phyloP scores from a whole-genome alignment of 176 grass and related monocot genomes.

The Typha latifolia region DNA sequence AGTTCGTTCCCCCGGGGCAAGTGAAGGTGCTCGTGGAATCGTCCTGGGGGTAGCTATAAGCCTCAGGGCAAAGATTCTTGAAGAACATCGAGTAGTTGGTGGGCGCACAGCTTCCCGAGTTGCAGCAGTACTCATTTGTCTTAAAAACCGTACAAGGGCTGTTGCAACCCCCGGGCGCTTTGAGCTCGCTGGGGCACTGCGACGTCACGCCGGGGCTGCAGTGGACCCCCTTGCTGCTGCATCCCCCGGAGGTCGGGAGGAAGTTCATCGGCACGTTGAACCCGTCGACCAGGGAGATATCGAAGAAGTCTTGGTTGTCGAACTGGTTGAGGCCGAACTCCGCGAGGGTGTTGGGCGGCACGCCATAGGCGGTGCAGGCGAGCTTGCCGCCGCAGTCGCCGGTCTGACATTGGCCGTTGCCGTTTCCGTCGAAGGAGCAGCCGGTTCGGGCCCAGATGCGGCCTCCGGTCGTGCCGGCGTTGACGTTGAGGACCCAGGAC shows the following conservation, averaged over 20 bases:
- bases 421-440: conserved; percentile 39
- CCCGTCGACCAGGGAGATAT: conserved; percentile 5
- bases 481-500: conserved; percentile 23
- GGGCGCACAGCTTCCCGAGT: conserved; percentile 10
- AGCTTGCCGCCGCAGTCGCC: conserved; percentile 42
- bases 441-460: conserved; percentile 56
- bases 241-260: background rate
- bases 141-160: conserved; percentile 33
- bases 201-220: conserved; percentile 17
- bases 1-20: conserved; percentile 34
- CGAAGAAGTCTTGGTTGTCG: background rate
- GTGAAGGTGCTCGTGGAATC: conserved; percentile 17
- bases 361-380: conserved; percentile 14
- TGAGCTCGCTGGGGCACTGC: conserved; percentile 27
- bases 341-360: background rate
- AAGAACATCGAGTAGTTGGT: conserved; percentile 38
- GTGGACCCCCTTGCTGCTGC: conserved; percentile 8
- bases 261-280: conserved; percentile 2
- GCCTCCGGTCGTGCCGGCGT: conserved; percentile 15
- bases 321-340: background rate
- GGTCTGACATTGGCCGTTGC: conserved; percentile 30
- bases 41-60: conserved; percentile 38
- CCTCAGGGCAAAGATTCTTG: conserved; percentile 33
- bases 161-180: conserved; percentile 26
- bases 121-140: conserved; percentile 25